These are phyloP conservation scores for Thielaviopsis euricoi DNA, from an alignment of 2,329 filamentous ascomycete genomes.

Conservation along the genomic window DNA sequence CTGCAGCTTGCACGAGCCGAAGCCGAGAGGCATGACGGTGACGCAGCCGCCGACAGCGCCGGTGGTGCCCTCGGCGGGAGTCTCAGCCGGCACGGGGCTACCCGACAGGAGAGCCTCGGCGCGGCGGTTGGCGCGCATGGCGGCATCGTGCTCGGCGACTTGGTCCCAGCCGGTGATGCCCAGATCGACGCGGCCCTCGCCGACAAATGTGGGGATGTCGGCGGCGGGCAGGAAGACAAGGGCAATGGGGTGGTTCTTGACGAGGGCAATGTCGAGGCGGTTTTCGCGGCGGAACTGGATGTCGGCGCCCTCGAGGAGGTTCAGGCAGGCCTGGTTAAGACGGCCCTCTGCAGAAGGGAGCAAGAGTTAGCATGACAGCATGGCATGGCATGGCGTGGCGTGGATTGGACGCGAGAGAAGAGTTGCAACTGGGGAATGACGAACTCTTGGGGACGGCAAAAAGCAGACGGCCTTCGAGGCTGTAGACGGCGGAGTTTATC, in stretches of 20 bases:
- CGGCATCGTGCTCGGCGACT: conserved; percentile 74
- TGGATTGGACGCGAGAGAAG: too few relatives aligned
- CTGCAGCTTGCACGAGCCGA: conserved; percentile 82
- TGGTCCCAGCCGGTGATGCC: conserved; percentile 92
- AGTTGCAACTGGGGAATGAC: conserved; percentile 28
- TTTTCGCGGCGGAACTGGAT: conserved; percentile 94
- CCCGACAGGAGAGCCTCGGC: conserved; percentile 29
- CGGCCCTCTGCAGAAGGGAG: conserved; percentile 57
- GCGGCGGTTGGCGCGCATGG: conserved; percentile 32
- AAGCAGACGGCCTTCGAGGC: conserved; percentile 79
- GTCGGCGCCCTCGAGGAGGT: conserved; percentile 83
- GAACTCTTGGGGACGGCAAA: conserved; percentile 98
- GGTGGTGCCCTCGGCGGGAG: conserved; percentile 21
- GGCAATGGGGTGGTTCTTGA: conserved; percentile 90
- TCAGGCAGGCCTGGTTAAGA: conserved; percentile 71
- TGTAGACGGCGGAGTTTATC: conserved; percentile 23
- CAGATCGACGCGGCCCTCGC: conserved; percentile 81
- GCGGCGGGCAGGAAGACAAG: conserved; percentile 93
- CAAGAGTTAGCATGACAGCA: too few relatives aligned
- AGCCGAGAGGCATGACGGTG: conserved; percentile 77
- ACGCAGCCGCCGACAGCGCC: conserved; percentile 47
- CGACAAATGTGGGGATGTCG: conserved; percentile 94
- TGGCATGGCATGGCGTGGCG: too few relatives aligned
- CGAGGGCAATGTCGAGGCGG: conserved; percentile 89
- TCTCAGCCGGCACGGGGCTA: conserved; percentile 6